Conservation (phyloP, 1,284 basidiomycete genomes). For the Cystobasidium pallidum region DNA sequence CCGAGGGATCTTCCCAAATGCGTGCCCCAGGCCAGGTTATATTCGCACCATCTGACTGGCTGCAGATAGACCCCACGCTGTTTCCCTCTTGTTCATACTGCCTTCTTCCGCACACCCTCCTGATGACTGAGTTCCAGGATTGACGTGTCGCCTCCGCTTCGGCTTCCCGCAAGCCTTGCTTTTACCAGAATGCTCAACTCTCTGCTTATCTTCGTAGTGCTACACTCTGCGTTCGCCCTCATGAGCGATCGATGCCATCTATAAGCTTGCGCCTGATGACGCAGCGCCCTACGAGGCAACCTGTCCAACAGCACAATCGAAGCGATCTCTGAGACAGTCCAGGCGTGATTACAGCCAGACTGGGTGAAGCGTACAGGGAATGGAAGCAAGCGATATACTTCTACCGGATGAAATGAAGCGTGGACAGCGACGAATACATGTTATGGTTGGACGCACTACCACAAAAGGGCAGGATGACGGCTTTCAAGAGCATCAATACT, state of each 20-base stretch:
- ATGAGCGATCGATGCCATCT: constrained; percentile 1
- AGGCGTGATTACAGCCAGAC: constrained; percentile 29
- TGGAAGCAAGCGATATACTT: background rate
- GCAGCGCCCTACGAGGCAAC: constrained; percentile 4
- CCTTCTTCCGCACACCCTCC: background rate
- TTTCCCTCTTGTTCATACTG: too few relatives aligned
- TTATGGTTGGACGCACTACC: background rate
- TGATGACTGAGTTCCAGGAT: background rate
- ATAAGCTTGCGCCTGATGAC: constrained; percentile 33
- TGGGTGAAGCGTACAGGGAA: background rate
- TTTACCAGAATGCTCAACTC: background rate
- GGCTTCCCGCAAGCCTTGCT: background rate
- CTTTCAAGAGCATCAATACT: constrained; percentile 25
- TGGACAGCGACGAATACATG: background rate
- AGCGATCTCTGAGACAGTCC: constrained; percentile 11
- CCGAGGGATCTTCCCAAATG: too few relatives aligned
- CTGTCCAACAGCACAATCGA: constrained; percentile 3
- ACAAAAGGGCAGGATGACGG: constrained; percentile 12
- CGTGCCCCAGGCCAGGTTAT: too few relatives aligned
- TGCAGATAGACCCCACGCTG: too few relatives aligned
- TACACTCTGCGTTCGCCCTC: constrained; percentile 9
- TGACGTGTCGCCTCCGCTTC: too few relatives aligned
- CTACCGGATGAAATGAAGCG: background rate
- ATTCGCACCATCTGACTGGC: too few relatives aligned
- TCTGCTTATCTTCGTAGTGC: background rate